Evolutionary conservation across 2,329 filamentous ascomycete species (phyloP).

Genomic region (Chrysosporium queenslandicum): DNA sequence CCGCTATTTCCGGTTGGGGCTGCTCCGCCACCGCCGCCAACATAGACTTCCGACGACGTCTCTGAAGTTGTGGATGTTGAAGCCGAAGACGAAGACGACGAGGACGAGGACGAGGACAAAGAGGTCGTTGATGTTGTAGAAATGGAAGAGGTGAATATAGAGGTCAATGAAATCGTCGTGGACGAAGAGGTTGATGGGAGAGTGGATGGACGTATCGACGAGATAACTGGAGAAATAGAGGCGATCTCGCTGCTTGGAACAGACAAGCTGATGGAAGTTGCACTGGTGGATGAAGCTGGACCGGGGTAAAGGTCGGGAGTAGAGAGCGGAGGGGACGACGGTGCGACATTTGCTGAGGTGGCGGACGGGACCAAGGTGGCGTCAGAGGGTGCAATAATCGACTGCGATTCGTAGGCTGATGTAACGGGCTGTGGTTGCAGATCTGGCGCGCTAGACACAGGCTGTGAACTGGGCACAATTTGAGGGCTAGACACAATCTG

Average conservation of each 20-base stretch:
- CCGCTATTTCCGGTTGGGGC: conserved; percentile 6
- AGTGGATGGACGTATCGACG: neutral
- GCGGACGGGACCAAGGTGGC: neutral
- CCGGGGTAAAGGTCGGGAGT: neutral
- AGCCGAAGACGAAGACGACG: conserved; percentile 13
- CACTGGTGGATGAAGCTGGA: neutral
- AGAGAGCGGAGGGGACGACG: neutral
- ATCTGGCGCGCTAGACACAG: neutral
- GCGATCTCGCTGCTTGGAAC: neutral
- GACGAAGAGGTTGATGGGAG: neutral
- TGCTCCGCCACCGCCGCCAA: conserved; percentile 13
- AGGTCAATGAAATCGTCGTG: neutral
- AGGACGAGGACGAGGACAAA: conserved; percentile 4
- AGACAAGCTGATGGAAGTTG: neutral
- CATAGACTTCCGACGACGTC: conserved; percentile 6
- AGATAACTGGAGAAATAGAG: neutral
- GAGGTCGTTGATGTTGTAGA: conserved; percentile 11
- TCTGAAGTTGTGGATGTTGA: conserved; percentile 11
- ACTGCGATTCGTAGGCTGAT: neutral
- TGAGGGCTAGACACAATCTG: neutral
- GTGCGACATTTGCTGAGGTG: neutral
- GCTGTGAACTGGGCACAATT: neutral
- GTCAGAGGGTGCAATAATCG: neutral
- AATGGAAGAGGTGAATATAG: conserved; percentile 1
- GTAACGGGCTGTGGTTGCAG: neutral